A percentile compares a stretch with the other conserved stretches of the same genome.
phyloP scores from a whole-genome alignment of 2,329 filamentous ascomycete species.

The Malbranchea zuffiana region DNA sequence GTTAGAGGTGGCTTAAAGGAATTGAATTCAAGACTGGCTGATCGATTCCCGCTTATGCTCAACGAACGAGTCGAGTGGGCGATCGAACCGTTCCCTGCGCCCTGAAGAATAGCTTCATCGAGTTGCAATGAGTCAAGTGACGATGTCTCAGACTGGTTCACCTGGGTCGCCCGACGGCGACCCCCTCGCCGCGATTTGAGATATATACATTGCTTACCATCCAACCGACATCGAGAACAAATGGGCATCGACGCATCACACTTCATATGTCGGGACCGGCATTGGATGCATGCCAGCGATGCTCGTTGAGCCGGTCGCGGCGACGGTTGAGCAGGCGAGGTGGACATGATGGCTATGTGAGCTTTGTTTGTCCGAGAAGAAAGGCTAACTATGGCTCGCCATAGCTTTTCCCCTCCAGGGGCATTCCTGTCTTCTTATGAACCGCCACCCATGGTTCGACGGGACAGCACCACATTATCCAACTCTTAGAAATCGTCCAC shows the following conservation, averaged over 20 bases:
- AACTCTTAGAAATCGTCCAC: no score
- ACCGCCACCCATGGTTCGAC: no score
- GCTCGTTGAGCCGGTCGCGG: slow-evolving; percentile 7
- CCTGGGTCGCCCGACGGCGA: slow-evolving; percentile 17
- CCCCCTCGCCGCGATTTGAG: slow-evolving; percentile 39
- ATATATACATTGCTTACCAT: slow-evolving; percentile 39
- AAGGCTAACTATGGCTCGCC: no score
- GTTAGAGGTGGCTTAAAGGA: neutral
- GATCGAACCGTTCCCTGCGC: neutral
- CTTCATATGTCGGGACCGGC: slow-evolving; percentile 35
- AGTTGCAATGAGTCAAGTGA: neutral
- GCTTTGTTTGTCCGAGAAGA: no score
- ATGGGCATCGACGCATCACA: slow-evolving; percentile 38
- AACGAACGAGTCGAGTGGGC: no score
- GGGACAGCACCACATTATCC: no score
- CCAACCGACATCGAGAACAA: slow-evolving; percentile 34
- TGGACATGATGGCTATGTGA: no score
- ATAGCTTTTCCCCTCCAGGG: no score
- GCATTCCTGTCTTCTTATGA: no score
- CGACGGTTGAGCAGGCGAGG: no score
- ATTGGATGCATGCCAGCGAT: slow-evolving; percentile 21
- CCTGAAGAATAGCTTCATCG: neutral
- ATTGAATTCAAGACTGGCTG: no score
- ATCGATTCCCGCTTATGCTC: no score
- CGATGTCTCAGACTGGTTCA: neutral